These are phyloP conservation scores for Cercospora zeina DNA, from an alignment of 2,329 filamentous ascomycete species.

Conservation along the genomic window DNA sequence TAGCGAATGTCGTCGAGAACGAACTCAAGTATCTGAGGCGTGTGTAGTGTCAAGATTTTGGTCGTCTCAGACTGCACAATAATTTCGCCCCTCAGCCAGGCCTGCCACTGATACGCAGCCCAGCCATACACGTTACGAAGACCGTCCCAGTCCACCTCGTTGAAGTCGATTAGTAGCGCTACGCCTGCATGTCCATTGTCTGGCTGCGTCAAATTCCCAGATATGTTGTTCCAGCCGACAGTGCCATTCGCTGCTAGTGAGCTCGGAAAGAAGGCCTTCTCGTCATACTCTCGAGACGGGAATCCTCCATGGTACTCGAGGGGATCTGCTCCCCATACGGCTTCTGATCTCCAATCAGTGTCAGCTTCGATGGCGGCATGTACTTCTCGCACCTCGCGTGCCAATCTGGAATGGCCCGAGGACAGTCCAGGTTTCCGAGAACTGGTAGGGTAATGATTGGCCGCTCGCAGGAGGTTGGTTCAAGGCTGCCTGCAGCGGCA, in stretches of 20 bases:
- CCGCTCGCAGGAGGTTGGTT: not conserved
- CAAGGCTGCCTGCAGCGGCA: slow-evolving; percentile 1
- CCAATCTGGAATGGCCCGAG: slow-evolving; percentile 61
- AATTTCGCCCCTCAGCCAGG: slow-evolving; percentile 57
- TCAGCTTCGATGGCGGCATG: not conserved
- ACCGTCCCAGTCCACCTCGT: slow-evolving; percentile 56
- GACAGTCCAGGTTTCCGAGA: slow-evolving; percentile 33
- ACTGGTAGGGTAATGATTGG: slow-evolving; percentile 8
- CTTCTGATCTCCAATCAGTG: slow-evolving; percentile 46
- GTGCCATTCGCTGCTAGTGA: slow-evolving; percentile 54
- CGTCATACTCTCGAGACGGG: slow-evolving; percentile 47
- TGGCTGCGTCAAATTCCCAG: slow-evolving; percentile 38
- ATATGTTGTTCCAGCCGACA: slow-evolving; percentile 50
- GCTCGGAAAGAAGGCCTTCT: slow-evolving; percentile 49
- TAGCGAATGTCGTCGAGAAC: slow-evolving; percentile 54
- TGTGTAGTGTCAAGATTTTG: slow-evolving; percentile 47
- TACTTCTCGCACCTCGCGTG: slow-evolving; percentile 53
- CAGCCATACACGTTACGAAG: slow-evolving; percentile 59
- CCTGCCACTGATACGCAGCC: slow-evolving; percentile 60
- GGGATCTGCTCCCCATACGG: slow-evolving; percentile 60
- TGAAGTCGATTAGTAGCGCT: slow-evolving; percentile 50
- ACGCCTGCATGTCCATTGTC: slow-evolving; percentile 39
- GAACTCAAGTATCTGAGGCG: slow-evolving; percentile 54
- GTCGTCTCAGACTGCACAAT: slow-evolving; percentile 39
- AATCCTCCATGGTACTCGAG: slow-evolving; percentile 58